Conservation (phyloP, 306 rosid genomes). For the barrel medic (Medicago truncatula) region DNA sequence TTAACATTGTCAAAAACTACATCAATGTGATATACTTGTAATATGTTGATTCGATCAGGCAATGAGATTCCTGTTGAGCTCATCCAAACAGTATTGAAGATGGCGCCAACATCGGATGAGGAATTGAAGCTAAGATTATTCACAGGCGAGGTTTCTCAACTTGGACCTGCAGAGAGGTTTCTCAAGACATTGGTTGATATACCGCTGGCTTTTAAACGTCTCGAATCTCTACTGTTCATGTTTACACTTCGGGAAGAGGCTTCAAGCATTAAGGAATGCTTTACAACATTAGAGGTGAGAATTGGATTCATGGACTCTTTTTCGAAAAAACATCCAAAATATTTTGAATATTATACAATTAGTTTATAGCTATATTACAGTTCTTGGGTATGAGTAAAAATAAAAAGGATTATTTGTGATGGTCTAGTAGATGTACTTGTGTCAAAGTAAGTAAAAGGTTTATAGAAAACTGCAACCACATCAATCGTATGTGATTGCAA, state of each 20-base stretch:
- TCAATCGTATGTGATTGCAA: background rate
- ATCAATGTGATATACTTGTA: conserved; percentile 29
- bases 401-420: conserved; percentile 20
- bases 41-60: conserved; percentile 60
- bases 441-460: background rate
- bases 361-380: background rate
- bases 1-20: background rate
- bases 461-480: background rate
- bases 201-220: conserved; percentile 84
- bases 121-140: conserved; percentile 81
- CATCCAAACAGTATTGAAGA: conserved; percentile 78
- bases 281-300: conserved; percentile 74
- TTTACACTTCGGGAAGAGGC: conserved; percentile 64
- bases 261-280: conserved; percentile 62
- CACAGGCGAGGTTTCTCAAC: conserved; percentile 60
- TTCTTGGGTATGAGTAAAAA: conserved; percentile 25
- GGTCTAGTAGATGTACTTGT: background rate
- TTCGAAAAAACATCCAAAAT: background rate
- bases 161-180: conserved; percentile 94
- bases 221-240: conserved; percentile 75
- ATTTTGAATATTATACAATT: background rate
- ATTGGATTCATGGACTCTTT: background rate
- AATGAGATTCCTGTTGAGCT: conserved; percentile 85
- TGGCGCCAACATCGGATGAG: conserved; percentile 88
- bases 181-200: conserved; percentile 79